Conservation (phyloP, 2,329 filamentous ascomycete species). For the Coniochaeta sp. region DNA sequence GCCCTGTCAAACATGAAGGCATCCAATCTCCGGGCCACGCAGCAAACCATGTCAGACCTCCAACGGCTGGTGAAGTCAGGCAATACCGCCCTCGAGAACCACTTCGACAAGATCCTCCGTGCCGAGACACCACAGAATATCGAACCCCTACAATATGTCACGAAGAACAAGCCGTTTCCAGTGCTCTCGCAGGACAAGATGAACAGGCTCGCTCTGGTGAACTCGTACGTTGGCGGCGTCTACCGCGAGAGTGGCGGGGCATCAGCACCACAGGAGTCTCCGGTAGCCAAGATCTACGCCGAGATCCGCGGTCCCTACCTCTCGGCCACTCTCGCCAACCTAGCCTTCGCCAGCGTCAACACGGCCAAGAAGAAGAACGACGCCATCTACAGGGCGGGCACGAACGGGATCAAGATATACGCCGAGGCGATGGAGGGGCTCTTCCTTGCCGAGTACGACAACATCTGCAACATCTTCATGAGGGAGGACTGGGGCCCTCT, state of each 20-base stretch:
- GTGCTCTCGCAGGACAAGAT: constrained; percentile 69
- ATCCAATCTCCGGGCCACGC: constrained; percentile 88
- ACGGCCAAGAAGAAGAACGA: constrained; percentile 76
- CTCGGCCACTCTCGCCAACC: constrained; percentile 72
- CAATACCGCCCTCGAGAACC: constrained; percentile 73
- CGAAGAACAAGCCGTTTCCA: constrained; percentile 82
- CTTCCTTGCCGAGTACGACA: constrained; percentile 83
- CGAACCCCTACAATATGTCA: constrained; percentile 88
- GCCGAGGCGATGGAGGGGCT: constrained; percentile 81
- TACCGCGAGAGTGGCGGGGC: constrained; percentile 39
- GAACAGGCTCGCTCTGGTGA: constrained; percentile 71
- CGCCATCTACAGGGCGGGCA: constrained; percentile 79
- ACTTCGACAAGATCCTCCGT: constrained; percentile 71
- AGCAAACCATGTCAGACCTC: constrained; percentile 78
- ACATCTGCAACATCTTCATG: constrained; percentile 78
- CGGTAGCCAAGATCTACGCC: constrained; percentile 75
- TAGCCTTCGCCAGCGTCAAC: constrained; percentile 80
- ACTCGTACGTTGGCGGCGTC: constrained; percentile 63
- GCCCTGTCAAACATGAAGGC: constrained; percentile 78
- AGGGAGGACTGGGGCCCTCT: constrained; percentile 78
- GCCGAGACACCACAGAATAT: constrained; percentile 72
- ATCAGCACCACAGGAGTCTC: constrained; percentile 49
- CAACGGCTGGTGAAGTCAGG: constrained; percentile 71
- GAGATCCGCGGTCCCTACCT: constrained; percentile 84
- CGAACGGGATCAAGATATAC: constrained; percentile 87